Conservation (phyloP, 148 eudicot species). For the Polygonum aviculare region DNA sequence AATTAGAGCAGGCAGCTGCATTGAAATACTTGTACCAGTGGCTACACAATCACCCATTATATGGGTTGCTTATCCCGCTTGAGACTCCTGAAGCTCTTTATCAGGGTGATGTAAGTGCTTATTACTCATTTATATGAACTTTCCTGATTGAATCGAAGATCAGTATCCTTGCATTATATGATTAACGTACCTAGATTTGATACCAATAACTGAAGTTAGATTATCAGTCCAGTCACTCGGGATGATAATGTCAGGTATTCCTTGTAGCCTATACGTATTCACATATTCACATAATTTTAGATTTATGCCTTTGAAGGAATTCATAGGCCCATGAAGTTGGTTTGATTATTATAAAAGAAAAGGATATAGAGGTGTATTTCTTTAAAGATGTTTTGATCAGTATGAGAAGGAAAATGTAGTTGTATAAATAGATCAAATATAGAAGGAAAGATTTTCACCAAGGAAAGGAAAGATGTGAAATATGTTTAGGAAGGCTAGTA, state of each 20-base stretch:
- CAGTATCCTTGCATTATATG: background rate
- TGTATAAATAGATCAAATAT: too few relatives aligned
- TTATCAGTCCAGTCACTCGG: too few relatives aligned
- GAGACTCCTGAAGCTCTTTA: conserved; percentile 62
- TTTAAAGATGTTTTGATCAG: background rate
- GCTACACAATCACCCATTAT: conserved; percentile 76
- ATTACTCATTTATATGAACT: background rate
- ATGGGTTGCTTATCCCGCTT: conserved; percentile 59
- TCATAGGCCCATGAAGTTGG: background rate
- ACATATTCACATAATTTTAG: background rate
- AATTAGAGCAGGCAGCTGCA: conserved; percentile 87
- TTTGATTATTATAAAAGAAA: background rate
- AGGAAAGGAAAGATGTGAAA: background rate
- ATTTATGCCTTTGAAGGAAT: background rate
- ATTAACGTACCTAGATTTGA: too few relatives aligned
- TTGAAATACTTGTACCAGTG: conserved; percentile 82
- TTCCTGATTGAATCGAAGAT: background rate
- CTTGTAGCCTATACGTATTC: background rate
- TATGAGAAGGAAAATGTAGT: background rate
- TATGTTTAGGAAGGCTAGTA: background rate
- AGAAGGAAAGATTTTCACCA: background rate
- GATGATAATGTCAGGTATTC: background rate
- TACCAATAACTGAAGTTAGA: too few relatives aligned
- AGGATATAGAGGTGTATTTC: background rate
- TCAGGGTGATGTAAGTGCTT: conserved; percentile 66